These are phyloP conservation scores for Vitellaria paradoxa DNA, from an alignment of 179 eudicot species.

Conservation along the genomic window DNA sequence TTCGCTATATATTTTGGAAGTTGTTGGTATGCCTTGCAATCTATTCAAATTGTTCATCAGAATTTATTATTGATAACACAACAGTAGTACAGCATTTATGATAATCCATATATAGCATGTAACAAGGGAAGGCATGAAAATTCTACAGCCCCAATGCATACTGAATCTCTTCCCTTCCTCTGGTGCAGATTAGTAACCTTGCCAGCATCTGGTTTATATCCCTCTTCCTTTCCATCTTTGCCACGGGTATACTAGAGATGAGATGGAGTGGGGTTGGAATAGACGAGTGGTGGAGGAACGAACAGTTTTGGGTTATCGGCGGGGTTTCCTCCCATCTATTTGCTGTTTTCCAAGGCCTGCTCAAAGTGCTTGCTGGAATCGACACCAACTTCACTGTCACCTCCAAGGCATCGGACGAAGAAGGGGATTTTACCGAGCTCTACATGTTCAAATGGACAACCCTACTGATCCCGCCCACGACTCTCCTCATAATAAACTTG, in stretches of 20 bases:
- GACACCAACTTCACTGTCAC: conserved; percentile 89
- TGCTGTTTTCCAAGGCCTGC: conserved; percentile 79
- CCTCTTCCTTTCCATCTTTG: conserved; percentile 73
- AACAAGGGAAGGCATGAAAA: neutral
- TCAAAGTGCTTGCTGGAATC: conserved; percentile 68
- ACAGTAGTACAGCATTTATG: too few species aligned
- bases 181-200: conserved; percentile 60
- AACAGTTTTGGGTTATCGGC: conserved; percentile 92
- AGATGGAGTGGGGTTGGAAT: conserved; percentile 84
- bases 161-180: conserved; percentile 6
- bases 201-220: conserved; percentile 76
- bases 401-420: conserved; percentile 77
- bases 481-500: conserved; percentile 65
- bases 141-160: neutral
- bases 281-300: conserved; percentile 91
- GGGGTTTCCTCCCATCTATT: conserved; percentile 79
- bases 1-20: neutral
- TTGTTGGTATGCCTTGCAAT: neutral
- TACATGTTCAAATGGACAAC: conserved; percentile 85
- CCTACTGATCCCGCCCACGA: conserved; percentile 73
- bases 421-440: conserved; percentile 71
- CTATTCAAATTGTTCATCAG: too few species aligned
- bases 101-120: too few species aligned
- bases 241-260: conserved; percentile 77
- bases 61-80: too few species aligned